Base-by-base conservation (phyloP, 176 grass and related monocot genomes). In the Eremochloa ophiuroides region DNA sequence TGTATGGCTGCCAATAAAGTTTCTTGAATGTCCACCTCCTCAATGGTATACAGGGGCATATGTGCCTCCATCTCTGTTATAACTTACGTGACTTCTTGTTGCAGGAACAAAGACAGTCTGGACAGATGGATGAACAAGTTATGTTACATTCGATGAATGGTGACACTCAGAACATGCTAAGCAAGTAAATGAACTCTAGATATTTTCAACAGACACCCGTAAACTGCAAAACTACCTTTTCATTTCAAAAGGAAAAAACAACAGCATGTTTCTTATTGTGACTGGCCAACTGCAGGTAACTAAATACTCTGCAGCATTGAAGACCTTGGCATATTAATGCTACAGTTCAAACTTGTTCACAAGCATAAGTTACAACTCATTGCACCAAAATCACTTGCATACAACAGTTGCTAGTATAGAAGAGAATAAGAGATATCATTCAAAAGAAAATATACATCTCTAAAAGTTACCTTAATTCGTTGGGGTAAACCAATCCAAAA, bases 401-500 rank as follows among this genome's bases (percentile, higher is more conserved):
- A 55, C 26, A 85, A 8, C 27, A 85, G 50, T 43, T 16, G 33
- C 35, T 58, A 87, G 28, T 47, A 72, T 58, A 87, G 28, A 30
- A 72, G 15, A 72, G 26, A 72, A 72, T 28, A 48, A 0, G 28
- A 48, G 1, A 18, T 7, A 29, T 18, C 13, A 71, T 47, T 72
- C 16, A 31, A 72, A 72, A 72, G 47, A 51, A 30, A 83, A 76
- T 66, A 64, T 23, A 85, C 25, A 87, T 51, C 28, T 69, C 42
- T 39, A 30, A 51, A 77, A 47, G 48, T 86, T 87, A 93, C 93
- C 84, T 76, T 91, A 44, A 88, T 60, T 77, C 47, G 89, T 71
- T 74, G 51, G n/a, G 87, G 88, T 69, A 99, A 88, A 86, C 86
- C 80, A 71, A 88, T 81, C 91, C 93, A 99, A 89, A 99, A 88